Evolutionary conservation across 129 eudicot genomes (phyloP), one percentile per base, ranked within the genome.

Genomic region (Cynara cardunculus): DNA sequence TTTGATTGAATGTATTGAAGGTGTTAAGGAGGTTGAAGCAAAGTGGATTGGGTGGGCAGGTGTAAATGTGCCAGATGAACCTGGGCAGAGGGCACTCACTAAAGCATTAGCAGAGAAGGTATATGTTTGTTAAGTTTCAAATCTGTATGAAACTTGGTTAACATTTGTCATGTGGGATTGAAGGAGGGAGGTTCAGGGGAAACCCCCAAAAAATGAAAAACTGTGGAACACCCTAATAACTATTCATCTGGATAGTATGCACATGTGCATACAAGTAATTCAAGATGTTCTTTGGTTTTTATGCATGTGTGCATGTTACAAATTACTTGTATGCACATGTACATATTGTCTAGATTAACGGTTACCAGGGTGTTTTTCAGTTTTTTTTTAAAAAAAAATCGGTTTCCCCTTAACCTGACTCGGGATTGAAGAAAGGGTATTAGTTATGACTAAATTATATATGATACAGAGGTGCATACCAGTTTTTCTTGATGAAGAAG

Each of bases 21-120:
- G 99, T 25, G 96, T 94, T 73, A 94, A 94, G 92, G 98, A 94
- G 84, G 87, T 94, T 69, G 99, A 94, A 83, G 99, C 97, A 62
- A 89, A 90, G 81, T 94, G 97, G 97, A 94, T 94, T 59, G 99
- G 99, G 30, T 92, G 99, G 99, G 97, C 99, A 3, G 99, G 99
- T 49, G 99, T 94, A 10, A 92, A 94, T 88, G 99, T 94, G 85
- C 96, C 99, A 0, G 99, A 94, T 84, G 96, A 94, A 86, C 85
- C 89, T 11, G 99, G 99, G 27, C 94, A 94, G 80, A 87, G 85
- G 59, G 89, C 97, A 71, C 90, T 94, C 64, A 90, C 99, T 7
- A 84, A 87, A 85, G 94, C 97, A 32, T 81, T 94, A 68, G 99
- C 97, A 24, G 96, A 92, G 28, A 92, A 94, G 99, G 99, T 94